Evolutionary conservation across 768 basidiomycete genomes (phyloP).

Genomic region (Trametopsis cervina): DNA sequence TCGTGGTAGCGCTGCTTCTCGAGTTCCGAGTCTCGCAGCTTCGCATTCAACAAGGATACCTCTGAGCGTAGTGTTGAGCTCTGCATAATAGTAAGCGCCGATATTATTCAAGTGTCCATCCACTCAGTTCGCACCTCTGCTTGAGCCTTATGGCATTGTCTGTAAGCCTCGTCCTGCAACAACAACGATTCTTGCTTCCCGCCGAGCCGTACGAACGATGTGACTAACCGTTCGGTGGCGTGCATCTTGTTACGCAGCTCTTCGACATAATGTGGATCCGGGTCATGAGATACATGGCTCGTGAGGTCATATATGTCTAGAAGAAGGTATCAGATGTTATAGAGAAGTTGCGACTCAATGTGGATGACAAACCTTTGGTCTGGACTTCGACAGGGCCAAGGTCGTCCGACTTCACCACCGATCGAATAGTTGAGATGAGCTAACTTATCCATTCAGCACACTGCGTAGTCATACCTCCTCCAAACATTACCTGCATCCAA

Average conservation of each 20-base stretch:
- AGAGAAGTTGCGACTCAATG: neutral
- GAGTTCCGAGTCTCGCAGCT: conserved; percentile 15
- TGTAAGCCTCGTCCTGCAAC: conserved; percentile 13
- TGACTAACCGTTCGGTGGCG: conserved; percentile 20
- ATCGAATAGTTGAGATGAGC: conserved; percentile 23
- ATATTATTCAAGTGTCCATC: neutral
- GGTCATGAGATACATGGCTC: conserved; percentile 16
- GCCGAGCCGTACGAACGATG: conserved; percentile 18
- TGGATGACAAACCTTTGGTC: conserved; percentile 18
- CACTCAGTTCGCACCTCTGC: conserved; percentile 17
- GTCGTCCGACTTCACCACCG: conserved; percentile 22
- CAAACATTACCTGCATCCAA: conserved; percentile 21
- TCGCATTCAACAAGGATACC: conserved; percentile 20
- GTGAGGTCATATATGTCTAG: conserved; percentile 22
- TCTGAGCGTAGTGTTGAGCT: conserved; percentile 20
- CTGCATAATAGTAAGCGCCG: conserved; percentile 7
- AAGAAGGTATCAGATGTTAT: neutral
- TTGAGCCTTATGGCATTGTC: conserved; percentile 16
- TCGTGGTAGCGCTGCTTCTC: conserved; percentile 20
- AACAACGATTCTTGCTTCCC: conserved; percentile 9
- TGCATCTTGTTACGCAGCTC: conserved; percentile 21
- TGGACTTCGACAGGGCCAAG: conserved; percentile 18
- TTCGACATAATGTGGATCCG: conserved; percentile 18
- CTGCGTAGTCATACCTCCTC: neutral
- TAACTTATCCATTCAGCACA: conserved; percentile 5